These are phyloP conservation scores for Aspergillus alliaceus DNA, from an alignment of 2,329 filamentous ascomycete genomes.

Conservation along the genomic window DNA sequence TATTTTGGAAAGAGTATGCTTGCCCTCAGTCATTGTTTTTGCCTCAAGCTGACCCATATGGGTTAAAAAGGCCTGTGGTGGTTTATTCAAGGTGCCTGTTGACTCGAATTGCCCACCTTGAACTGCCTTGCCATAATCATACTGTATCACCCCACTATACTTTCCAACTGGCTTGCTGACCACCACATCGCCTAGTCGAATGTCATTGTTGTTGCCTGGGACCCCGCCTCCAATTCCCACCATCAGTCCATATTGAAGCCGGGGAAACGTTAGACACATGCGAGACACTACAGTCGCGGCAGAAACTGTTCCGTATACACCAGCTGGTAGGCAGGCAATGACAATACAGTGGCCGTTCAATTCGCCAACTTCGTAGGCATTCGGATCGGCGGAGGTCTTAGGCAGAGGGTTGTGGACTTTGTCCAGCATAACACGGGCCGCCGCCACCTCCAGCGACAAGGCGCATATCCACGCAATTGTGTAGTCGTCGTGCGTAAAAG, in stretches of 20 bases:
- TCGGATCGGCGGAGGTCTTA: neutral
- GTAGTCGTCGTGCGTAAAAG: too few species aligned
- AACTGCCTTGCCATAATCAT: slow-evolving; percentile 26
- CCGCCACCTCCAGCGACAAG: too few species aligned
- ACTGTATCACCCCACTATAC: slow-evolving; percentile 28
- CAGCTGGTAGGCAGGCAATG: neutral
- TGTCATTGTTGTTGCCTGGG: slow-evolving; percentile 20
- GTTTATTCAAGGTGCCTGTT: slow-evolving; percentile 19
- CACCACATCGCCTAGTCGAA: slow-evolving; percentile 31
- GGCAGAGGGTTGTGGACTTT: neutral
- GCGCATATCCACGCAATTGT: too few species aligned
- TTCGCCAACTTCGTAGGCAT: neutral
- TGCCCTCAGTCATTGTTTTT: too few species aligned
- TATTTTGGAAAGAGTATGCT: too few species aligned
- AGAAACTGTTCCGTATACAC: neutral
- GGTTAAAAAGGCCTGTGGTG: too few species aligned
- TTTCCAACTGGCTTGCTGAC: slow-evolving; percentile 21
- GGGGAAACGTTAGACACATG: neutral
- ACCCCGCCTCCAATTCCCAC: slow-evolving; percentile 34
- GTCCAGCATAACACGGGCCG: too few species aligned
- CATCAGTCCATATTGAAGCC: slow-evolving; percentile 20
- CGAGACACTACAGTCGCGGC: neutral
- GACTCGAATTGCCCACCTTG: slow-evolving; percentile 16
- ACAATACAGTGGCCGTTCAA: neutral
- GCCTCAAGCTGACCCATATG: too few species aligned